Percentiles rank a stretch among this genome's conserved stretches.
Evolutionary conservation across 306 rosid species (phyloP).

Genomic region (Cucurbita maxima): DNA sequence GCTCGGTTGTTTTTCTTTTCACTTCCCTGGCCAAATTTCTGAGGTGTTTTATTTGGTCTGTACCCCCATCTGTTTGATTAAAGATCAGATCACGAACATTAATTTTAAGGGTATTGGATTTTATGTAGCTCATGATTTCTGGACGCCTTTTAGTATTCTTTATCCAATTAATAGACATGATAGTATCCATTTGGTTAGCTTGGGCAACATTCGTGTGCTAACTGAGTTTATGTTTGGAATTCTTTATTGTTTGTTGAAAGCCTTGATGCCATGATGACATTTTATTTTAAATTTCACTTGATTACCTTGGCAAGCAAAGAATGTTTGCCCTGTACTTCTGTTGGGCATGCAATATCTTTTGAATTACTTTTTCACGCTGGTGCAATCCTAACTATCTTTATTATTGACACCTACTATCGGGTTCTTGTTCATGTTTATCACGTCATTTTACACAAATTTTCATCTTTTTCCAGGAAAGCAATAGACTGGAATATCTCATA

Average conservation of each 20-base stretch:
- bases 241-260: neutral
- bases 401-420: neutral
- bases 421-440: neutral
- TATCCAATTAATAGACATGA: neutral
- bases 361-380: neutral
- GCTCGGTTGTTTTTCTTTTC: neutral
- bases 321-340: neutral
- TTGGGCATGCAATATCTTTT: neutral
- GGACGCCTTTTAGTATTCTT: neutral
- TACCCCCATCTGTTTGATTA: neutral
- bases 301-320: neutral
- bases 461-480: slow-evolving; percentile 52
- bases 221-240: neutral
- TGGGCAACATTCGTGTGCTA: neutral
- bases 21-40: neutral
- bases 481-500: slow-evolving; percentile 81
- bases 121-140: neutral
- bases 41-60: neutral
- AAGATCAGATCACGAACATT: neutral
- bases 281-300: neutral
- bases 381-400: neutral
- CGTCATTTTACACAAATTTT: neutral
- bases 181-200: neutral
- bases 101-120: neutral
- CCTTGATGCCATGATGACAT: neutral